These are phyloP conservation scores for Peronospora destructor DNA, from an alignment of 352 stramenopile genomes.

Conservation along the genomic window DNA sequence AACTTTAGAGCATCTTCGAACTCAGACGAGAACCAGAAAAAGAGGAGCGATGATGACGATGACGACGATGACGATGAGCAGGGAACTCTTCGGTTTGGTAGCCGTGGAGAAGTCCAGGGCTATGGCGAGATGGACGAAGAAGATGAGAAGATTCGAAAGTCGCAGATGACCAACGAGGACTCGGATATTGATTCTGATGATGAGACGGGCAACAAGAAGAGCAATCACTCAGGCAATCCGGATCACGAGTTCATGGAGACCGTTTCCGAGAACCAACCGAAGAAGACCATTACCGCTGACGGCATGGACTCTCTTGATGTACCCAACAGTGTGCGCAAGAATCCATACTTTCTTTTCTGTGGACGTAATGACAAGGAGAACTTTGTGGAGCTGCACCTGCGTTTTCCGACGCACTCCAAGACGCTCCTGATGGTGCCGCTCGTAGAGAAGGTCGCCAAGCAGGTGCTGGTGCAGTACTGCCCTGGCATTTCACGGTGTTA, in stretches of 20 bases:
- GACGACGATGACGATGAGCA: constrained; percentile 88
- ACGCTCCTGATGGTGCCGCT: constrained; percentile 86
- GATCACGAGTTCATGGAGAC: constrained; percentile 43
- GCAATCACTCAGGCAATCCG: constrained; percentile 16
- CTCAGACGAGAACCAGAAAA: constrained; percentile 31
- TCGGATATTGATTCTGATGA: constrained; percentile 57
- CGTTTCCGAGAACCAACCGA: constrained; percentile 17
- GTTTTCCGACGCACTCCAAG: constrained; percentile 85
- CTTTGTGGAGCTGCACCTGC: constrained; percentile 79
- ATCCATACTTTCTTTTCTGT: constrained; percentile 82
- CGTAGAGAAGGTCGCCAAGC: constrained; percentile 78
- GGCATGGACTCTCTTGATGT: constrained; percentile 74
- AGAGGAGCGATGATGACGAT: constrained; percentile 54
- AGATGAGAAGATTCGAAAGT: constrained; percentile 79
- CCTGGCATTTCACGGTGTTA: constrained; percentile 86
- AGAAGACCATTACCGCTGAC: constrained; percentile 40
- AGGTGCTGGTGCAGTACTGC: constrained; percentile 84
- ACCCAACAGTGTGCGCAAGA: constrained; percentile 71
- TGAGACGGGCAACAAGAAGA: constrained; percentile 36
- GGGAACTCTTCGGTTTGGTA: constrained; percentile 80
- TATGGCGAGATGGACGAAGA: constrained; percentile 93
- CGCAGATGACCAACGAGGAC: constrained; percentile 50
- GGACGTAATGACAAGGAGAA: constrained; percentile 72
- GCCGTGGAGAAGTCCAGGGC: constrained; percentile 67
- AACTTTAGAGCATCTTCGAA: constrained; percentile 24